Evolutionary conservation across 768 basidiomycete genomes (phyloP).

Genomic region (Ephemerocybe angulata): DNA sequence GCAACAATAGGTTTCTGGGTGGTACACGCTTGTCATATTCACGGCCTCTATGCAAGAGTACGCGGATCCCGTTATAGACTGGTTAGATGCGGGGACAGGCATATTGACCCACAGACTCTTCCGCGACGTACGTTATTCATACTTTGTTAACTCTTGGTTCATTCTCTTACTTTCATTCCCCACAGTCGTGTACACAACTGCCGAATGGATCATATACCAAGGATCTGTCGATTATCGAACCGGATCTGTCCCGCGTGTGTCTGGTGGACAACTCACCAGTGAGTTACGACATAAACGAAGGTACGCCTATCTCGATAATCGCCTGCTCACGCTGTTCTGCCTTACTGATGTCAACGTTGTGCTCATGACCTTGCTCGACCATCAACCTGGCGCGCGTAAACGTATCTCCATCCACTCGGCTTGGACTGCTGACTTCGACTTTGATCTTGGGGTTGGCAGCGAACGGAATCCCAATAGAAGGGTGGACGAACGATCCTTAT

Average conservation of each 20-base stretch:
- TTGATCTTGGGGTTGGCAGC: constrained; percentile 43
- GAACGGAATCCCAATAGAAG: constrained; percentile 98
- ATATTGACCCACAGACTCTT: constrained; percentile 87
- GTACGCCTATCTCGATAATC: constrained; percentile 39
- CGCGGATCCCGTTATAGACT: constrained; percentile 99
- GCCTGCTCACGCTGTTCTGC: neutral
- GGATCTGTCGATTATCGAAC: constrained; percentile 82
- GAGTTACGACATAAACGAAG: constrained; percentile 89
- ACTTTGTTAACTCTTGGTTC: constrained; percentile 2
- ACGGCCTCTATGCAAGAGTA: constrained; percentile 99
- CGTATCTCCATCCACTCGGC: constrained; percentile 3
- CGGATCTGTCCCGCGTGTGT: constrained; percentile 89
- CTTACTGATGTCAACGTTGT: neutral
- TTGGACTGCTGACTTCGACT: neutral
- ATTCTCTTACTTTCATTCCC: constrained; percentile 8
- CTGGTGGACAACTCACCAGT: constrained; percentile 95
- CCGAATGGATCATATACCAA: constrained; percentile 95
- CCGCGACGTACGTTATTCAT: constrained; percentile 64
- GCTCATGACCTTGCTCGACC: neutral
- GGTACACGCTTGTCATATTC: constrained; percentile 99
- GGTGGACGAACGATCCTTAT: constrained; percentile 96
- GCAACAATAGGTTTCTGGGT: constrained; percentile 75
- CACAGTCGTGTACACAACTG: constrained; percentile 86
- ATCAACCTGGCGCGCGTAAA: neutral
- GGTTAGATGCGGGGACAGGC: constrained; percentile 93